Conservation (phyloP, 495 filamentous ascomycete species). For the Xylaria curta region DNA sequence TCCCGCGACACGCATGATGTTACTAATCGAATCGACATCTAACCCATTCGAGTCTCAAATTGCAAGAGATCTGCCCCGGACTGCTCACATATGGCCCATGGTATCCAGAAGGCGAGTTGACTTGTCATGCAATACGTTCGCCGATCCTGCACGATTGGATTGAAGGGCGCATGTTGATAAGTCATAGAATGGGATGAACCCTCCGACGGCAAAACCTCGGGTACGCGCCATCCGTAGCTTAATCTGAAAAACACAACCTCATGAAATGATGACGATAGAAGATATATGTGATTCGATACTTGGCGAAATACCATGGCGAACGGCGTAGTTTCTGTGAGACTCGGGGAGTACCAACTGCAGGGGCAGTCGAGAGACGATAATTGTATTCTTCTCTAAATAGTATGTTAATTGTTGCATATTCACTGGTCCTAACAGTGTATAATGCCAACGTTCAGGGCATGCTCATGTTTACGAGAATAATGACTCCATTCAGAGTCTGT, state of each 20-base stretch:
- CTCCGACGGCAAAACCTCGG: constrained; percentile 25
- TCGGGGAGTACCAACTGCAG: not conserved
- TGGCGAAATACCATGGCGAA: not conserved
- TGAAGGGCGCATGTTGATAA: not conserved
- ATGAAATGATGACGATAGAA: not conserved
- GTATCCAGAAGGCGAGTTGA: not conserved
- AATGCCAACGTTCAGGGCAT: not conserved
- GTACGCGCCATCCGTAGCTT: not conserved
- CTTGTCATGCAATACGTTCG: not conserved
- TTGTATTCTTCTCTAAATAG: not conserved
- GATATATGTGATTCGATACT: not conserved
- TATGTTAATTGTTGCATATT: not conserved
- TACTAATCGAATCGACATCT: not conserved
- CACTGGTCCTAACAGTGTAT: not conserved
- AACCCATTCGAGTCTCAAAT: not conserved
- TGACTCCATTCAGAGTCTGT: not conserved
- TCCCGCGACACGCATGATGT: constrained; percentile 15
- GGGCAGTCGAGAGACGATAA: not conserved
- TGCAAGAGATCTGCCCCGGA: not conserved
- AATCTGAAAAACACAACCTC: not conserved
- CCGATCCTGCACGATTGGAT: not conserved
- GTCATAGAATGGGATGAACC: not conserved
- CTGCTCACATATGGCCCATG: not conserved
- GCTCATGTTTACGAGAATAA: not conserved
- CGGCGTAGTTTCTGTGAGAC: not conserved